These are phyloP conservation scores for Anacardium occidentale DNA, from an alignment of 345 rosid genomes.

Conservation along the genomic window DNA sequence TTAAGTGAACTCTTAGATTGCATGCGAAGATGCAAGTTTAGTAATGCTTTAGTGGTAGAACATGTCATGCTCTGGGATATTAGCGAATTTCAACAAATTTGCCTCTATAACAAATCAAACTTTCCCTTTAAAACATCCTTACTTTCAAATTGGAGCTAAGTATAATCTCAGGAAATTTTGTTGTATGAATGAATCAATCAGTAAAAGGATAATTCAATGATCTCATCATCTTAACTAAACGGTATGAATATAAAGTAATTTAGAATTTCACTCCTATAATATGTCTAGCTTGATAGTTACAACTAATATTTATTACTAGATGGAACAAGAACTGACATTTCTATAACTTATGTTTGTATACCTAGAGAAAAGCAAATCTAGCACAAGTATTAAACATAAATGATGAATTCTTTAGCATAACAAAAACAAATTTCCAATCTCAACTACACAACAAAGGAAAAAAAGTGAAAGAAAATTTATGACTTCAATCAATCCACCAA, in stretches of 20 bases:
- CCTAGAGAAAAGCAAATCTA: conserved; percentile 47
- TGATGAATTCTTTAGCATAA: conserved; percentile 42
- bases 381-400: conserved; percentile 35
- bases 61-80: background rate
- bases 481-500: background rate
- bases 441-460: conserved; percentile 29
- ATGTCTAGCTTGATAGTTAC: background rate
- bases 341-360: background rate
- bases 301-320: background rate
- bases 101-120: background rate
- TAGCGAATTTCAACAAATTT: background rate
- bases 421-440: conserved; percentile 42
- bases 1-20: no score
- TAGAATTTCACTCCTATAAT: background rate
- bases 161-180: conserved; percentile 37
- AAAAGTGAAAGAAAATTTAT: background rate
- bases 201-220: background rate
- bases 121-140: background rate
- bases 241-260: conserved; percentile 1
- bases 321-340: background rate
- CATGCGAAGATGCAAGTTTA: no score
- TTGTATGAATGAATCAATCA: background rate
- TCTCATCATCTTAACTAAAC: background rate
- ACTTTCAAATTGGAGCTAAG: conserved; percentile 16
- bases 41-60: background rate